These are phyloP conservation scores for Viola pubescens DNA, from an alignment of 441 rosid genomes.

Conservation along the genomic window DNA sequence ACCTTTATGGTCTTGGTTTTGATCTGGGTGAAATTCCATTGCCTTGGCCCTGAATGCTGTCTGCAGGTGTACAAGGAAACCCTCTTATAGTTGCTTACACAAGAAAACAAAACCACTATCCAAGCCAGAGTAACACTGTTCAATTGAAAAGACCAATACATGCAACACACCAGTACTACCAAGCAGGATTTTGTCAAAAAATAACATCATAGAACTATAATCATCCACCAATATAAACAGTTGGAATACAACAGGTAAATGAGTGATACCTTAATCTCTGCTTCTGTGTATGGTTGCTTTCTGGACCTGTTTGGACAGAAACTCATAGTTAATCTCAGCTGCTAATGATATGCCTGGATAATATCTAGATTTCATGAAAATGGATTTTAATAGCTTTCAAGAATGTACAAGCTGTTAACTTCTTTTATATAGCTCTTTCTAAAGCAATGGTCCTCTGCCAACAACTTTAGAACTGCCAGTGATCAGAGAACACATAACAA, in stretches of 20 bases:
- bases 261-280: conserved; percentile 80
- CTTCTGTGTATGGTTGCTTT: conserved; percentile 66
- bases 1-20: conserved; percentile 87
- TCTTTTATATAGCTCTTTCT: too few relatives aligned
- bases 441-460: too few relatives aligned
- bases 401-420: too few relatives aligned
- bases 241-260: not conserved
- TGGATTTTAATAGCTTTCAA: too few relatives aligned
- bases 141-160: not conserved
- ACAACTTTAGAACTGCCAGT: too few relatives aligned
- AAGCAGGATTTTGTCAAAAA: not conserved
- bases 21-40: conserved; percentile 90
- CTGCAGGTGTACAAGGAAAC: conserved; percentile 31
- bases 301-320: conserved; percentile 46
- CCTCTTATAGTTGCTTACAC: not conserved
- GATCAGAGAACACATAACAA: too few relatives aligned
- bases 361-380: not conserved
- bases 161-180: not conserved
- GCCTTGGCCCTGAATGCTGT: conserved; percentile 83
- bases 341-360: not conserved
- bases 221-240: not conserved
- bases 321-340: not conserved
- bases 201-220: too few relatives aligned
- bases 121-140: not conserved
- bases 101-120: not conserved